Evolutionary conservation across 2,329 filamentous ascomycete species (phyloP), one percentile per base, ranked within the genome.

Genomic region (Didymella keratinophila): DNA sequence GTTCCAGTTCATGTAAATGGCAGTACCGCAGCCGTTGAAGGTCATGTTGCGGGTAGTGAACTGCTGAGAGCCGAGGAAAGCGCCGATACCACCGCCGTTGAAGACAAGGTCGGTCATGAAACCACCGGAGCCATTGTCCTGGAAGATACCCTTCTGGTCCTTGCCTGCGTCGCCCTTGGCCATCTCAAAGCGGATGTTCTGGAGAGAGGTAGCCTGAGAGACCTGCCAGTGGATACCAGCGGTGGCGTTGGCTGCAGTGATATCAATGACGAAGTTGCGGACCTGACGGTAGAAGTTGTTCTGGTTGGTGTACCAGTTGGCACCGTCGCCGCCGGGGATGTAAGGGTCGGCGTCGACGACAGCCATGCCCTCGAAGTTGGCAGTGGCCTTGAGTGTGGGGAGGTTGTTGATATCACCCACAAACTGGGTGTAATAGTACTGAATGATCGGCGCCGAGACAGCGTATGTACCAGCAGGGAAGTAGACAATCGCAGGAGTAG

Each of bases 381-480:
- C 57, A n/a, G 73, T 69, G 23, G 79, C 80, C 80, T 94, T 92
- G 76, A 97, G 82, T 0, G 88, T 89, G 0, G 94, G 93, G 14
- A 89, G 78, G 62, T 85, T 82, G 69, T 86, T 73, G 47, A 89
- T 87, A 80, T 98, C 93, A 56, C 94, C 94, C 34, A 97, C 83
- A 61, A 98, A 86, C 76, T 97, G 93, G 10, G 93, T 96, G 81
- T 97, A 97, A 83, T 98, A 98, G 78, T 89, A 89, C 75, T 93
- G 89, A 50, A 93, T 79, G 65, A 98, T 86, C 21, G 94, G 91
- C 70, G 82, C 84, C 73, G 87, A 92, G 68, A 98, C 88, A 18
- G 90, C 72, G 73, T 97, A 98, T 56, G 88, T 96, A 65, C 94
- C 93, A 11, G 91, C 83, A 37, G 93, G 93, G 81, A 98, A 96